Percentiles rank a stretch among this genome's conserved stretches.
These are phyloP conservation scores for Lycium barbarum DNA, from an alignment of 257 asterid species.

Conservation along the genomic window DNA sequence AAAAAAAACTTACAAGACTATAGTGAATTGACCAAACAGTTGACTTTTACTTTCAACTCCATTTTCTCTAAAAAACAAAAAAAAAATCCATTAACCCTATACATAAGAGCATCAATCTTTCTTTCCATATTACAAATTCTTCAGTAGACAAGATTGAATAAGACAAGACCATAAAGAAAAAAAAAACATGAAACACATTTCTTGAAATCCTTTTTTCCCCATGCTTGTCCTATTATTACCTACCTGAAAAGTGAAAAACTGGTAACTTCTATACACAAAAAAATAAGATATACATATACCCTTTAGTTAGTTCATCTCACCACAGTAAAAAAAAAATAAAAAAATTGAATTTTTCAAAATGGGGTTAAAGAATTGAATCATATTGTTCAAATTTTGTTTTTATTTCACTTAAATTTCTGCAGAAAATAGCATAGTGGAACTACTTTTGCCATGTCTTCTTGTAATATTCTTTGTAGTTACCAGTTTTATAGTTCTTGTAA, in stretches of 20 bases:
- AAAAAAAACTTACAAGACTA: too few species aligned
- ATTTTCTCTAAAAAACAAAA: too few species aligned
- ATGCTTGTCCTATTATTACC: neutral
- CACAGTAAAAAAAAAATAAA: neutral
- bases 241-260: slow-evolving; percentile 4
- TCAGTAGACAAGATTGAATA: too few species aligned
- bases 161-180: too few species aligned
- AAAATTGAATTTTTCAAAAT: neutral
- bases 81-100: neutral
- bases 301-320: neutral
- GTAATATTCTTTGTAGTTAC: slow-evolving; percentile 57
- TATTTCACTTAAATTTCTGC: neutral
- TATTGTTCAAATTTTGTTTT: neutral
- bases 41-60: neutral
- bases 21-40: neutral
- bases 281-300: neutral
- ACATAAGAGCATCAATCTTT: neutral
- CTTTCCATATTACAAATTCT: neutral
- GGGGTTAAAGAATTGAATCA: neutral
- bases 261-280: neutral
- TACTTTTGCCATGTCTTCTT: slow-evolving; percentile 55
- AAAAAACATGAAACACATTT: neutral
- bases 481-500: slow-evolving; percentile 47
- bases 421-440: neutral
- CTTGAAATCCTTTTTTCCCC: neutral